A percentile compares a stretch with the other conserved stretches of the same genome.
Evolutionary conservation across 495 filamentous ascomycete genomes (phyloP).

Genomic region (Penicillium goetzii): DNA sequence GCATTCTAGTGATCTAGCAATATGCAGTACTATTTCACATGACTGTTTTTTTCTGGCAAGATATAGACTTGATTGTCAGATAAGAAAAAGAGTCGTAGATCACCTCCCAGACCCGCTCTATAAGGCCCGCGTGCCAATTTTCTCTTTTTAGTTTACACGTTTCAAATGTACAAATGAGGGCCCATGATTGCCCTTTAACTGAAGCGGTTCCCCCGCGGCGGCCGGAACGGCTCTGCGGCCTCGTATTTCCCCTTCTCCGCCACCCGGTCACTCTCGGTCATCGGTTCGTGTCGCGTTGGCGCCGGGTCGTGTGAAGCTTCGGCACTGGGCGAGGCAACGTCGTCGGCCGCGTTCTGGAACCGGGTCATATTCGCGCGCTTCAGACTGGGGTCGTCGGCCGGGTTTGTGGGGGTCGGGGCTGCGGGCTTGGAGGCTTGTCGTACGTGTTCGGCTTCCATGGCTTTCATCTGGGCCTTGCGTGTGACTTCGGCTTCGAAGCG

Average conservation of each 20-base stretch:
- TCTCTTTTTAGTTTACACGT: slow-evolving; percentile 5
- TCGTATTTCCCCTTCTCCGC: slow-evolving; percentile 91
- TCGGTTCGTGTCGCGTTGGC: slow-evolving; percentile 78
- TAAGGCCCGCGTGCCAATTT: neutral
- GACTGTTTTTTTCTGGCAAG: neutral
- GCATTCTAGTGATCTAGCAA: neutral
- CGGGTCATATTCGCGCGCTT: slow-evolving; percentile 43
- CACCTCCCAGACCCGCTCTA: neutral
- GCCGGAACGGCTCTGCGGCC: slow-evolving; percentile 68
- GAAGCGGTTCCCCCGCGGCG: slow-evolving; percentile 84
- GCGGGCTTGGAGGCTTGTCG: slow-evolving; percentile 30
- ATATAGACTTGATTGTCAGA: neutral
- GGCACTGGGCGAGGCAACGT: slow-evolving; percentile 72
- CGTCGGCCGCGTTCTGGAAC: slow-evolving; percentile 50
- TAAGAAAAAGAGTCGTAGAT: neutral
- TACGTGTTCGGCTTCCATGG: slow-evolving; percentile 59
- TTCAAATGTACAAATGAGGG: slow-evolving; percentile 25
- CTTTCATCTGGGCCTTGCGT: slow-evolving; percentile 63
- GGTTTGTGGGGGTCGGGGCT: slow-evolving; percentile 15
- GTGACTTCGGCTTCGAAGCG: slow-evolving; percentile 69
- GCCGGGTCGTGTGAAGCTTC: slow-evolving; percentile 84
- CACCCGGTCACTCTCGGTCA: slow-evolving; percentile 69
- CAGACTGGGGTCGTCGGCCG: slow-evolving; percentile 31
- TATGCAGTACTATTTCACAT: neutral
- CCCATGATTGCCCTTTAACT: slow-evolving; percentile 42